Percentiles rank a stretch among this genome's conserved stretches.
These are phyloP conservation scores for Wickerhamomyces canadensis DNA, from an alignment of 805 yeast species.

Conservation along the genomic window DNA sequence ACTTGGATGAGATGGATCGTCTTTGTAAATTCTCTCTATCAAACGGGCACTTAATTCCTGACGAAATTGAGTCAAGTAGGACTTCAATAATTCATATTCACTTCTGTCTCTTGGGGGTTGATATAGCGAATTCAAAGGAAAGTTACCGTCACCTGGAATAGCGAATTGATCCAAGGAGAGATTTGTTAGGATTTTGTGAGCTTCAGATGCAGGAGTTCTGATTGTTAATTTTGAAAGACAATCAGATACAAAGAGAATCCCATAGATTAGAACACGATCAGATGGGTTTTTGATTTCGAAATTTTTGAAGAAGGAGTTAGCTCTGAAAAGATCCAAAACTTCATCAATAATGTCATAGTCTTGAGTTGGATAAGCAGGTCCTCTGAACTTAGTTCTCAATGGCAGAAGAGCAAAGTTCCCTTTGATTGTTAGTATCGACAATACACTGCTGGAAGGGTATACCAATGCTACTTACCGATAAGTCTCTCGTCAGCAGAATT, in stretches of 20 bases:
- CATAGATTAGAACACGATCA: slow-evolving; percentile 89
- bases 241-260: slow-evolving; percentile 83
- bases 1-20: slow-evolving; percentile 58
- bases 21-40: slow-evolving; percentile 64
- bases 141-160: slow-evolving; percentile 92
- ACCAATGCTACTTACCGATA: slow-evolving; percentile 42
- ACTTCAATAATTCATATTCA: slow-evolving; percentile 74
- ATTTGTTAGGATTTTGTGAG: slow-evolving; percentile 67
- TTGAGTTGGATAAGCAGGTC: slow-evolving; percentile 80
- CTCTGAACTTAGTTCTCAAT: slow-evolving; percentile 75
- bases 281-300: slow-evolving; percentile 96
- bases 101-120: slow-evolving; percentile 68
- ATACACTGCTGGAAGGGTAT: too few relatives aligned
- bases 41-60: slow-evolving; percentile 87
- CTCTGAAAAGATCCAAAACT: slow-evolving; percentile 83
- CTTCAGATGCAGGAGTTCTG: slow-evolving; percentile 48
- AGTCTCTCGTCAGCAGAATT: slow-evolving; percentile 51
- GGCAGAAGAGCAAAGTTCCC: slow-evolving; percentile 82
- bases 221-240: slow-evolving; percentile 62
- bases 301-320: slow-evolving; percentile 93
- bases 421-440: background rate
- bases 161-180: slow-evolving; percentile 83
- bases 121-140: slow-evolving; percentile 79
- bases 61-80: slow-evolving; percentile 86
- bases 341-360: slow-evolving; percentile 93